Evolutionary conservation across 164 flowering plant genomes (phyloP).

Genomic region (Berberis vulgaris): DNA sequence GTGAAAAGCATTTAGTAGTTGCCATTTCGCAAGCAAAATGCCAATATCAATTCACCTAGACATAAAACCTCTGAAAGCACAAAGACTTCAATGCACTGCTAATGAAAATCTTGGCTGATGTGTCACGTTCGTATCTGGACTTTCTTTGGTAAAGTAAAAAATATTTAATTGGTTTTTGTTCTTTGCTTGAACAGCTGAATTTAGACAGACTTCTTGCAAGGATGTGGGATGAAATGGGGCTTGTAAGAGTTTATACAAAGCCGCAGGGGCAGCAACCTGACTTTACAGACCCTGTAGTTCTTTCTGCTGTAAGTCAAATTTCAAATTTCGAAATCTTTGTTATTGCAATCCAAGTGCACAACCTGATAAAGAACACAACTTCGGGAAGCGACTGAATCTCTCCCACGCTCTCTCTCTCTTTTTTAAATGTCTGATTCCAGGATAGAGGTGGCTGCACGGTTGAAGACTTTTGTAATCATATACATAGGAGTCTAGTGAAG

Average conservation of each 20-base stretch:
- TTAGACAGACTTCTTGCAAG: conserved; percentile 10
- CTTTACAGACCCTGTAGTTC: conserved; percentile 82
- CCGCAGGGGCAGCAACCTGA: conserved; percentile 99
- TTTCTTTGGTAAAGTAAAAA: not conserved
- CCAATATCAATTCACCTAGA: no score
- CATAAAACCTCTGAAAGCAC: no score
- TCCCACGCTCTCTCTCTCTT: not conserved
- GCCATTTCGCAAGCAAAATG: no score
- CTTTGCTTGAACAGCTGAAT: conserved; percentile 4
- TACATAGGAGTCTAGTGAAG: conserved; percentile 84
- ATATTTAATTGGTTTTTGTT: no score
- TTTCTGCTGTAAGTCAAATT: conserved; percentile 56
- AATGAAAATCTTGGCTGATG: no score
- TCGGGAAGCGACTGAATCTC: not conserved
- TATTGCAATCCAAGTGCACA: not conserved
- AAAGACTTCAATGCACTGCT: no score
- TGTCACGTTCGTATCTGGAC: not conserved
- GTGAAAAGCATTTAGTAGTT: not conserved
- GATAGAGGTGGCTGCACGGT: conserved; percentile 96
- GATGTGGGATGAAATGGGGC: conserved; percentile 12
- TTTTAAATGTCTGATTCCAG: conserved; percentile 27
- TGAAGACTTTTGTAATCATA: conserved; percentile 93
- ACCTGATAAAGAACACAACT: not conserved
- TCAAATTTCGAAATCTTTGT: not conserved
- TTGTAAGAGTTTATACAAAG: conserved; percentile 23